Evolutionary conservation across 306 rosid species (phyloP).

Genomic region (Begonia masoniana): DNA sequence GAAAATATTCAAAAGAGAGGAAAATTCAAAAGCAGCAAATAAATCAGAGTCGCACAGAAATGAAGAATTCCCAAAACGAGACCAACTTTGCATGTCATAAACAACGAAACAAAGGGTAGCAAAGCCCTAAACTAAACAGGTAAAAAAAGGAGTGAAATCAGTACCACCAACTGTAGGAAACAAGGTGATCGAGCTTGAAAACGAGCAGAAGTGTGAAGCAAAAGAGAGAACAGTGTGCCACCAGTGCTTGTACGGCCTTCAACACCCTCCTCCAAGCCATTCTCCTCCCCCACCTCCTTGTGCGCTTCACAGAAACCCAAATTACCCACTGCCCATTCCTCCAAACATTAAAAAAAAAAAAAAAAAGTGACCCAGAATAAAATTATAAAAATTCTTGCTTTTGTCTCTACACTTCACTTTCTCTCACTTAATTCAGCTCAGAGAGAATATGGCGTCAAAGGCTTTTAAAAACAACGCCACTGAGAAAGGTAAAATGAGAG

Average conservation of each 20-base stretch:
- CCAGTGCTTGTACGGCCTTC: constrained; percentile 71
- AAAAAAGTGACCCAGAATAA: not conserved
- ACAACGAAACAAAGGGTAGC: not conserved
- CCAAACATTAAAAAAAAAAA: constrained; percentile 1
- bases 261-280: constrained; percentile 94
- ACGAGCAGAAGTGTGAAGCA: constrained; percentile 76
- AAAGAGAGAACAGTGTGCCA: constrained; percentile 66
- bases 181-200: constrained; percentile 72
- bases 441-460: constrained; percentile 1
- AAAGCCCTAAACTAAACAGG: not conserved
- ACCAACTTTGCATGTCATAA: constrained; percentile 7
- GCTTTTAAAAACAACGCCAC: not conserved
- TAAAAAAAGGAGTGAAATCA: constrained; percentile 15
- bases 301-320: not conserved
- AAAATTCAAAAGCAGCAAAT: not conserved
- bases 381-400: not conserved
- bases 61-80: not conserved
- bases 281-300: constrained; percentile 2
- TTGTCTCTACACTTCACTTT: not conserved
- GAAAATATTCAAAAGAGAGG: constrained; percentile 1
- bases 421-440: not conserved
- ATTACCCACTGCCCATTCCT: not conserved
- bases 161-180: constrained; percentile 87
- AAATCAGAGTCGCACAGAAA: not conserved
- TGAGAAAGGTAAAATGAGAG: no score